Conservation (phyloP, 1,284 basidiomycete genomes). For the Golubevia sp. region DNA sequence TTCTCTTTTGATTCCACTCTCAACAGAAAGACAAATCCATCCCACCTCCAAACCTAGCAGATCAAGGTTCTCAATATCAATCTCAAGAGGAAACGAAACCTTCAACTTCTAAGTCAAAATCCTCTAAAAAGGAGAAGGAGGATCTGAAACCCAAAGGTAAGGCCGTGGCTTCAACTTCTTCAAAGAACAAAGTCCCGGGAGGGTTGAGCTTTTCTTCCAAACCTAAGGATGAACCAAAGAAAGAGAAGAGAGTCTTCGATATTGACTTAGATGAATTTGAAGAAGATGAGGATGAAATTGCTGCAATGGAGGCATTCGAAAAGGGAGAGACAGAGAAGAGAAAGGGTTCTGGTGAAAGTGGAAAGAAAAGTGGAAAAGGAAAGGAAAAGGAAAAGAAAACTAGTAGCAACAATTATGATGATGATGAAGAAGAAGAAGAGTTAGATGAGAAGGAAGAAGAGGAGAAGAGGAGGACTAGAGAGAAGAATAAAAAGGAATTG, state of each 20-base stretch:
- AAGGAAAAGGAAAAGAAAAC: slow-evolving; percentile 10
- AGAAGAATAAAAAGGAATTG: not conserved
- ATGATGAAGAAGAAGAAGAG: slow-evolving; percentile 25
- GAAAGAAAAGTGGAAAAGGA: not conserved
- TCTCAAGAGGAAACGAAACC: not conserved
- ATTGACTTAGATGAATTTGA: not conserved
- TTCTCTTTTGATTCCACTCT: no score
- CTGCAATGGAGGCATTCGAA: not conserved
- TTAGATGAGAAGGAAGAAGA: no score
- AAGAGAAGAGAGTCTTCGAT: not conserved
- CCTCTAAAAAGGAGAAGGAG: no score
- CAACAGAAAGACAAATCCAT: not conserved
- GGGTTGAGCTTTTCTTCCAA: not conserved
- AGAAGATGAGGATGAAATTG: not conserved
- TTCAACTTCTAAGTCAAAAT: not conserved
- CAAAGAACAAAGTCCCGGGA: not conserved
- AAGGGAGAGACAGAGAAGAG: slow-evolving; percentile 6
- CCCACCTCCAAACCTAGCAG: not conserved
- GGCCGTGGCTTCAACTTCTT: not conserved
- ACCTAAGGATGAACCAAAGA: not conserved
- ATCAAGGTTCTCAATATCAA: not conserved
- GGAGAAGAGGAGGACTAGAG: not conserved
- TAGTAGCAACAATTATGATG: slow-evolving; percentile 19
- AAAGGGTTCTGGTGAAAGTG: slow-evolving; percentile 5
- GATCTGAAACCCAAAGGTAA: not conserved